A percentile compares a stretch with the other conserved stretches of the same genome.
These are phyloP conservation scores for Chalara sp. DNA, from an alignment of 2,329 filamentous ascomycete species.

Conservation along the genomic window DNA sequence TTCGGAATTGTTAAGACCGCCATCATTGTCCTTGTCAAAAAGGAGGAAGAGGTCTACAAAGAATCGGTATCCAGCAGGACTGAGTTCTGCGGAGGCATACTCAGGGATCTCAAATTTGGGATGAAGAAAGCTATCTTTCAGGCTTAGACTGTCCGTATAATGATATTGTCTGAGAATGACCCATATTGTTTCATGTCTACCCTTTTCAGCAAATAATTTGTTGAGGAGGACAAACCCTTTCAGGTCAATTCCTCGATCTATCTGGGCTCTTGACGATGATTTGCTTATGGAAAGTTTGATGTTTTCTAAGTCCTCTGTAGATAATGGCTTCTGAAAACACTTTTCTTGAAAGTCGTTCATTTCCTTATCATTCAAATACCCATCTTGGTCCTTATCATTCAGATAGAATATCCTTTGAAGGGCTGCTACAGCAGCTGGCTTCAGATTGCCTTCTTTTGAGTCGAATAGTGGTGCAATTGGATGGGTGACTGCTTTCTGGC, in stretches of 20 bases:
- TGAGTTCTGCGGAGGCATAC: conserved; percentile 87
- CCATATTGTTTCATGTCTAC: conserved; percentile 97
- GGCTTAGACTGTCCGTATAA: conserved; percentile 89
- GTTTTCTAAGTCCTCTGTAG: conserved; percentile 74
- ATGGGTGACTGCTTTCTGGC: conserved; percentile 95
- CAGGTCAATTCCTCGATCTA: conserved; percentile 69
- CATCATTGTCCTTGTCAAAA: conserved; percentile 96
- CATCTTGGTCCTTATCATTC: conserved; percentile 94
- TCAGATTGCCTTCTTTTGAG: conserved; percentile 83
- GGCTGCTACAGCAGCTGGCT: conserved; percentile 82
- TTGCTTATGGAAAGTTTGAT: conserved; percentile 85
- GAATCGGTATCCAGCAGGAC: conserved; percentile 90
- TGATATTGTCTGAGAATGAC: conserved; percentile 91
- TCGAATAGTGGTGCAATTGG: conserved; percentile 95
- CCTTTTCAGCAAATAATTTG: conserved; percentile 94
- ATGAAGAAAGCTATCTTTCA: conserved; percentile 85
- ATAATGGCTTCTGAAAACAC: conserved; percentile 84
- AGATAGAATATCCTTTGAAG: conserved; percentile 90
- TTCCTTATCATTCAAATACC: conserved; percentile 82
- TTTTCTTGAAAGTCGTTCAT: conserved; percentile 86
- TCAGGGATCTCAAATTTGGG: conserved; percentile 93
- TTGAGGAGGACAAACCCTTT: conserved; percentile 84
- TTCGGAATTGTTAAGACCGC: conserved; percentile 81
- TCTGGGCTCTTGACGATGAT: conserved; percentile 53
- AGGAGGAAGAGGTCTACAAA: conserved; percentile 94